These are phyloP conservation scores for Ostreobium quekettii DNA, from an alignment of 139 green algal genomes.

Conservation along the genomic window DNA sequence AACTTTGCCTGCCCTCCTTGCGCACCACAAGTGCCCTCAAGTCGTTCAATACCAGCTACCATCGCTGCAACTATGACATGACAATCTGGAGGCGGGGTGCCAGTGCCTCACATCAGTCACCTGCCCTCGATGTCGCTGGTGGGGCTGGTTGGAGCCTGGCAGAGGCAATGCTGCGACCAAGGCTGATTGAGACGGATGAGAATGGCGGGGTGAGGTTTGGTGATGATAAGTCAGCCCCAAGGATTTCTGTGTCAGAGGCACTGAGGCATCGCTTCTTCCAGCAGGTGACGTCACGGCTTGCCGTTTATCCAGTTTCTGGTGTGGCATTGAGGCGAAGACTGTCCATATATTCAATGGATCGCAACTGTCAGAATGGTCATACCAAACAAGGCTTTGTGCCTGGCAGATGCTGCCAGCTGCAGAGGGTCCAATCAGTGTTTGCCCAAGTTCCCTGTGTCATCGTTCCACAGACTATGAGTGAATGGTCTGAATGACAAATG, in stretches of 20 bases:
- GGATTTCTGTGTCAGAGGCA: slow-evolving; percentile 31
- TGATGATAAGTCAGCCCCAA: slow-evolving; percentile 21
- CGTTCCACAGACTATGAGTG: too few relatives aligned
- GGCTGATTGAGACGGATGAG: slow-evolving; percentile 27
- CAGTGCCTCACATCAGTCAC: slow-evolving; percentile 34
- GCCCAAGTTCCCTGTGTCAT: too few relatives aligned
- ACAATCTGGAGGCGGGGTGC: slow-evolving; percentile 43
- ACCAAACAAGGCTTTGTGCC: too few relatives aligned
- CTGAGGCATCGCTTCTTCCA: slow-evolving; percentile 45
- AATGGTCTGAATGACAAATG: too few relatives aligned
- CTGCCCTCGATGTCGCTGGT: slow-evolving; percentile 61
- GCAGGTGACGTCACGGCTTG: too few relatives aligned
- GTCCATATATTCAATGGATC: too few relatives aligned
- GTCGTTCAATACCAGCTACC: slow-evolving; percentile 48
- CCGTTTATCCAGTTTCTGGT: too few relatives aligned
- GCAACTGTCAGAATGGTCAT: too few relatives aligned
- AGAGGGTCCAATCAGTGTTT: too few relatives aligned
- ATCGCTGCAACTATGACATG: slow-evolving; percentile 59
- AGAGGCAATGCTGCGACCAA: slow-evolving; percentile 43
- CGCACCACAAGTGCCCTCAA: slow-evolving; percentile 45
- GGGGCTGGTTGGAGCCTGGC: slow-evolving; percentile 56
- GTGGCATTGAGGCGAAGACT: too few relatives aligned
- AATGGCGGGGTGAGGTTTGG: slow-evolving; percentile 51
- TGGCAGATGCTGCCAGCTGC: too few relatives aligned
- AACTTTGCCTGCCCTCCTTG: slow-evolving; percentile 64